Evolutionary conservation across 768 basidiomycete genomes (phyloP), one percentile per base, ranked within the genome.

Genomic region (Tremella fuciformis): DNA sequence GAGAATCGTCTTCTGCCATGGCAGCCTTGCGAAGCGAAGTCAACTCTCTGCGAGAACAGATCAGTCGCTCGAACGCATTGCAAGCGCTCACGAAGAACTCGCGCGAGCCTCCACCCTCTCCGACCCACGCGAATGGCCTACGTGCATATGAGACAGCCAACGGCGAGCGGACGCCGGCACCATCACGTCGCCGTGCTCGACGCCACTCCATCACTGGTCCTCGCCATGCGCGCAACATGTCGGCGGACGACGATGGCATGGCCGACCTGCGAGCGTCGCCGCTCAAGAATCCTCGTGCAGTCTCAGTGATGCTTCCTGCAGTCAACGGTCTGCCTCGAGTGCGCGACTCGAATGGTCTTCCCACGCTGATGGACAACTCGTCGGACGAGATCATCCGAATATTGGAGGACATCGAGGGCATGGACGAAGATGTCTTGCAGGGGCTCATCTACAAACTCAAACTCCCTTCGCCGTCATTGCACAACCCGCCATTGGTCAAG

Each of bases 321-420:
- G 44, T 64, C 48, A 60, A 62, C 58, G 69, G 66, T 24, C 53
- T 53, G 2, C 53, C 58, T n/a, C 56, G 71, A 34, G 63, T 64
- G 21, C 53, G 74, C 18, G 76, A 77, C 44, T 71, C 73, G 8
- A 67, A 70, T 21, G 74, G 73, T 18, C 53, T 74, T 21, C 75
- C 75, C 2, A 66, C 70, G 64, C 87, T 90, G 57, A 85, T 85
- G 59, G 91, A 97, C 66, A 89, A 92, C 76, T 86, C 91, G 7
- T 87, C 89, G 0, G 93, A 97, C 76, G 93, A 97, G 80, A 94
- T 97, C 79, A 91, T 96, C 65, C 82, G 87, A 53, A 81, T 96
- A 49, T 87, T 99, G 83, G 88, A 92, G 71, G 91, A 97, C 64
- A 82, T 85, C 62, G 89, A 88, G 74, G 86, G 83, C 42, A 79